Evolutionary conservation across 2,329 filamentous ascomycete genomes (phyloP).

Genomic region (Coleophoma crateriformis): DNA sequence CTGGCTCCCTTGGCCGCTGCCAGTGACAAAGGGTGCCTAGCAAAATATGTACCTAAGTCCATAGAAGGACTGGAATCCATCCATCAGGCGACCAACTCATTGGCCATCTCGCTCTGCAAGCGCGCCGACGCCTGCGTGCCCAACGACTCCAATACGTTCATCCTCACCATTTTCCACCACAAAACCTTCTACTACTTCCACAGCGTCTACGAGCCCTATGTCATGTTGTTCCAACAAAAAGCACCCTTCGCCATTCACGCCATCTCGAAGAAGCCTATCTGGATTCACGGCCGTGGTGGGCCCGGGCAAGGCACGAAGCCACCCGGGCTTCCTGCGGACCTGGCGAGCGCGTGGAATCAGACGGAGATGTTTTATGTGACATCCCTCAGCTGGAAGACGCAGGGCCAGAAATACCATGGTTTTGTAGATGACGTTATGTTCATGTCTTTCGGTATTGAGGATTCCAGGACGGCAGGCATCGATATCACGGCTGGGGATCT

Average conservation of each 20-base stretch:
- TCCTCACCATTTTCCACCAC: slow-evolving; percentile 49
- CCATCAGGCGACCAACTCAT: slow-evolving; percentile 55
- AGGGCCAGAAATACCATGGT: slow-evolving; percentile 44
- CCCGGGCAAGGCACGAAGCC: slow-evolving; percentile 19
- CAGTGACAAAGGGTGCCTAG: slow-evolving; percentile 40
- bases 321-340: slow-evolving; percentile 2
- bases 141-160: slow-evolving; percentile 43
- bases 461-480: slow-evolving; percentile 40
- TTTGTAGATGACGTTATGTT: slow-evolving; percentile 51
- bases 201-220: slow-evolving; percentile 49
- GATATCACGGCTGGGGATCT: slow-evolving; percentile 46
- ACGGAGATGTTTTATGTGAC: slow-evolving; percentile 55
- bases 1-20: slow-evolving; percentile 31
- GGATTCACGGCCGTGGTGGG: slow-evolving; percentile 45
- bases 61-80: slow-evolving; percentile 36
- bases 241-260: slow-evolving; percentile 45
- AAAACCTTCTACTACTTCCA: slow-evolving; percentile 45
- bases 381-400: slow-evolving; percentile 47
- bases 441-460: slow-evolving; percentile 51
- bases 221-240: slow-evolving; percentile 41
- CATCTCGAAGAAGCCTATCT: slow-evolving; percentile 44
- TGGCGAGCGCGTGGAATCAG: slow-evolving; percentile 18
- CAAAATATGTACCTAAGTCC: slow-evolving; percentile 36
- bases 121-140: slow-evolving; percentile 40
- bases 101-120: slow-evolving; percentile 48